phyloP scores from a whole-genome alignment of 2,329 filamentous ascomycete species.

The Tolypocladium inflatum region DNA sequence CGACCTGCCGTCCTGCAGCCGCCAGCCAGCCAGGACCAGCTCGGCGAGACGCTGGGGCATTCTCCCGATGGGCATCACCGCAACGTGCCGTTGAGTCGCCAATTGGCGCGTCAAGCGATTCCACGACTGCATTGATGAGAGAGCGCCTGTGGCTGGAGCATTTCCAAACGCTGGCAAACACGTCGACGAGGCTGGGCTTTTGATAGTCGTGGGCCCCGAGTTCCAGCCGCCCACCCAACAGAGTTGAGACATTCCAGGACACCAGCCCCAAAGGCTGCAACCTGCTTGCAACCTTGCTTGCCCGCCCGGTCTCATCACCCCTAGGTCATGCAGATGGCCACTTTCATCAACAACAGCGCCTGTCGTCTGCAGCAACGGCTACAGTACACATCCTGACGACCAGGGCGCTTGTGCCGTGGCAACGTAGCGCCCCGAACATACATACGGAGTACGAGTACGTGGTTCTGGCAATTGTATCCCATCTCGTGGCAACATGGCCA shows the following conservation, averaged over 20 bases:
- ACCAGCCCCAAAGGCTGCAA: not conserved
- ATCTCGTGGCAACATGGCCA: not conserved
- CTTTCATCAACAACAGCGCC: not conserved
- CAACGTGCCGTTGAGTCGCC: not conserved
- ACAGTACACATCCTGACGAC: not conserved
- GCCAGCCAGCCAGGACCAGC: not conserved
- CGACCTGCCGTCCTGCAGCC: not conserved
- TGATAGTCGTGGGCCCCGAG: not conserved
- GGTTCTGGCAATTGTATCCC: not conserved
- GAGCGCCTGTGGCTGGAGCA: not conserved
- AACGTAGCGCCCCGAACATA: not conserved
- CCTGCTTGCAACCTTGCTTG: not conserved
- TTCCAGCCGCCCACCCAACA: not conserved
- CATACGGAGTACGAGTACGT: not conserved
- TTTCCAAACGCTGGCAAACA: not conserved
- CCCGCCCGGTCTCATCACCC: not conserved
- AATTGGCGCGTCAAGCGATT: not conserved
- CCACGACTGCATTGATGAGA: not conserved
- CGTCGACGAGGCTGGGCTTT: not conserved
- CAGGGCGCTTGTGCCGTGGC: not conserved
- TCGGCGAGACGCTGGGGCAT: not conserved
- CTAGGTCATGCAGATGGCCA: not conserved
- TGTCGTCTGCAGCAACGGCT: not conserved
- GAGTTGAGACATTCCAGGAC: conserved; percentile 2
- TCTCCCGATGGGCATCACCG: not conserved